phyloP scores from a whole-genome alignment of 305 asterid species.

The Fraxinus nigra region DNA sequence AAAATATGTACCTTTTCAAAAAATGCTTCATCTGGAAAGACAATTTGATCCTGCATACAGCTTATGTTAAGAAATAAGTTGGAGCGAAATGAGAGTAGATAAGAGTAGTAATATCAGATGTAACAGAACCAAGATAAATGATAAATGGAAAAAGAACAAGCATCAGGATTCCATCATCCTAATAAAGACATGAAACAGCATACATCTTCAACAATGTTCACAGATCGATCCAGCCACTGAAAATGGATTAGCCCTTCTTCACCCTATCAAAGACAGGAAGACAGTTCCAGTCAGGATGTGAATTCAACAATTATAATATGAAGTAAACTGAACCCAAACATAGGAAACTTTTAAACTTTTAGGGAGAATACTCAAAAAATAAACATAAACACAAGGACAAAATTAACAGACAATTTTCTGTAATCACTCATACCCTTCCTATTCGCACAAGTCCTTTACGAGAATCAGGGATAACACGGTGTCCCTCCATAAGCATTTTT shows the following conservation, averaged over 20 bases:
- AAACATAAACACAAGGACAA: slow-evolving; percentile 10
- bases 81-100: slow-evolving; percentile 8
- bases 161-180: slow-evolving; percentile 13
- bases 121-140: background rate
- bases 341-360: background rate
- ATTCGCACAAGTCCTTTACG: slow-evolving; percentile 91
- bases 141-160: slow-evolving; percentile 7
- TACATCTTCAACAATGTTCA: slow-evolving; percentile 77
- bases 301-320: slow-evolving; percentile 1
- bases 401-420: background rate
- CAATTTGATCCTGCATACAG: slow-evolving; percentile 73
- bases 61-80: slow-evolving; percentile 49
- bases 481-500: slow-evolving; percentile 83
- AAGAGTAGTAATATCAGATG: background rate
- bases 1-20: slow-evolving; percentile 67
- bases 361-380: background rate
- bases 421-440: slow-evolving; percentile 68
- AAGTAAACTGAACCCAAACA: background rate
- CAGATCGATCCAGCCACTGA: slow-evolving; percentile 87
- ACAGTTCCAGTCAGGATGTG: slow-evolving; percentile 1
- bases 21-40: slow-evolving; percentile 88
- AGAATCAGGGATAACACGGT: slow-evolving; percentile 76
- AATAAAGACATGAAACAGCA: slow-evolving; percentile 40
- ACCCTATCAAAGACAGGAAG: slow-evolving; percentile 52
- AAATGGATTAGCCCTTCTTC: slow-evolving; percentile 88